phyloP scores from a whole-genome alignment of 306 rosid genomes.

The Quercus engelmannii region DNA sequence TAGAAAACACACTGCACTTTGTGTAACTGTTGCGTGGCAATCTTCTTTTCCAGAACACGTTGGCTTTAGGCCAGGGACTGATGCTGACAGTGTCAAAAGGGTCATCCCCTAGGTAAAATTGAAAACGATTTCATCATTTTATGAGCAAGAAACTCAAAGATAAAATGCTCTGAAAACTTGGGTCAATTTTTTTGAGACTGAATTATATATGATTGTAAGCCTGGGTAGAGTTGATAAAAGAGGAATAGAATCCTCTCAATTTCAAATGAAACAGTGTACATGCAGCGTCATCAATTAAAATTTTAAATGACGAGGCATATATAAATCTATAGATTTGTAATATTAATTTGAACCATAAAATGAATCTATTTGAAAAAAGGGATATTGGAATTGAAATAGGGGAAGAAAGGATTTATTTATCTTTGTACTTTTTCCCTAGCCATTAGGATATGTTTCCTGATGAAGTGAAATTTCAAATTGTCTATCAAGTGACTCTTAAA shows the following conservation, averaged over 20 bases:
- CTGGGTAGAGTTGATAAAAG: not conserved
- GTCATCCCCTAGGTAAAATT: conserved; percentile 64
- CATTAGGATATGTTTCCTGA: not conserved
- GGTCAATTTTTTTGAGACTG: not conserved
- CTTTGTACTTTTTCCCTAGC: not conserved
- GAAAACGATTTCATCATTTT: not conserved
- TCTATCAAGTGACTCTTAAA: not conserved
- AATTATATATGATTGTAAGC: not conserved
- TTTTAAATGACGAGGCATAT: too few species aligned
- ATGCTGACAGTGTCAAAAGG: conserved; percentile 68
- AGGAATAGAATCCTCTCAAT: too few species aligned
- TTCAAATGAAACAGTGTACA: too few species aligned
- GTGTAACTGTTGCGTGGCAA: conserved; percentile 45
- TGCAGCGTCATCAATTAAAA: too few species aligned
- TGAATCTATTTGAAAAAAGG: not conserved
- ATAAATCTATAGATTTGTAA: too few species aligned
- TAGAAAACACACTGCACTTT: conserved; percentile 39
- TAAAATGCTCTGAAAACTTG: not conserved
- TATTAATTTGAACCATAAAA: too few species aligned
- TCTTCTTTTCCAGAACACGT: conserved; percentile 44
- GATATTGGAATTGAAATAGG: too few species aligned
- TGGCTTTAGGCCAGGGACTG: conserved; percentile 61
- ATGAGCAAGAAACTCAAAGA: not conserved
- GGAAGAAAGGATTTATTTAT: not conserved
- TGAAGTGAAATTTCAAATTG: not conserved